Evolutionary conservation across 2,329 filamentous ascomycete genomes (phyloP).

Genomic region (Colletotrichum coccodes): DNA sequence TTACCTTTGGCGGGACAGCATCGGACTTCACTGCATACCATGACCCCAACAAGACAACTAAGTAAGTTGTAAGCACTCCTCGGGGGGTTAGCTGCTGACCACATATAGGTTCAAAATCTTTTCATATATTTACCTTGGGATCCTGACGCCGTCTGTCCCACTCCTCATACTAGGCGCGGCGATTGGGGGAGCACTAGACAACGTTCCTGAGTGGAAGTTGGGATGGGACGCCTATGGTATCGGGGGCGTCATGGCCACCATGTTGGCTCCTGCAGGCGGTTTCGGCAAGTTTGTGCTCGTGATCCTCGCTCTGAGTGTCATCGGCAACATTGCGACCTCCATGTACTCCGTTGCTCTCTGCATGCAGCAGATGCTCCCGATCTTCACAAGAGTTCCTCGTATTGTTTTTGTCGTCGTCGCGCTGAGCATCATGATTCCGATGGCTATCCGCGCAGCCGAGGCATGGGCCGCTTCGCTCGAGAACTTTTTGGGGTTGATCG

Average conservation of each 20-base stretch:
- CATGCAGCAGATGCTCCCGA: slow-evolving; percentile 49
- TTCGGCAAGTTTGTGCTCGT: slow-evolving; percentile 51
- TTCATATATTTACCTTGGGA: slow-evolving; percentile 61
- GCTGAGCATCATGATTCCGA: slow-evolving; percentile 51
- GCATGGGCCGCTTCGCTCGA: slow-evolving; percentile 53
- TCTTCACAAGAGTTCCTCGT: slow-evolving; percentile 50
- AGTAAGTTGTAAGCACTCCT: slow-evolving; percentile 39
- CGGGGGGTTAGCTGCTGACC: not conserved
- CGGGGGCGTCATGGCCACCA: slow-evolving; percentile 44
- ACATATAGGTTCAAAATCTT: slow-evolving; percentile 49
- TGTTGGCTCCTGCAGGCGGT: slow-evolving; percentile 42
- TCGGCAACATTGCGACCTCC: slow-evolving; percentile 49
- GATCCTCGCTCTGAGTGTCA: slow-evolving; percentile 48
- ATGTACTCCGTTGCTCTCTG: slow-evolving; percentile 51
- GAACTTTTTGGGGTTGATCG: slow-evolving; percentile 56
- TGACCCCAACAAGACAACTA: slow-evolving; percentile 51
- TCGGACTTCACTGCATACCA: slow-evolving; percentile 70
- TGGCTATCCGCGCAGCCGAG: slow-evolving; percentile 51
- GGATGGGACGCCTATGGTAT: slow-evolving; percentile 43
- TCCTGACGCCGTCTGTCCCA: slow-evolving; percentile 47
- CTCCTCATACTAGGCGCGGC: slow-evolving; percentile 51
- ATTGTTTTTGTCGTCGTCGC: slow-evolving; percentile 51
- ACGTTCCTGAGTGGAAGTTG: slow-evolving; percentile 41
- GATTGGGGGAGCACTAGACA: slow-evolving; percentile 46
- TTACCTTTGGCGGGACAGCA: slow-evolving; percentile 64